Base-by-base conservation (phyloP, 768 basidiomycete species). In the Pisolithus sp. region DNA sequence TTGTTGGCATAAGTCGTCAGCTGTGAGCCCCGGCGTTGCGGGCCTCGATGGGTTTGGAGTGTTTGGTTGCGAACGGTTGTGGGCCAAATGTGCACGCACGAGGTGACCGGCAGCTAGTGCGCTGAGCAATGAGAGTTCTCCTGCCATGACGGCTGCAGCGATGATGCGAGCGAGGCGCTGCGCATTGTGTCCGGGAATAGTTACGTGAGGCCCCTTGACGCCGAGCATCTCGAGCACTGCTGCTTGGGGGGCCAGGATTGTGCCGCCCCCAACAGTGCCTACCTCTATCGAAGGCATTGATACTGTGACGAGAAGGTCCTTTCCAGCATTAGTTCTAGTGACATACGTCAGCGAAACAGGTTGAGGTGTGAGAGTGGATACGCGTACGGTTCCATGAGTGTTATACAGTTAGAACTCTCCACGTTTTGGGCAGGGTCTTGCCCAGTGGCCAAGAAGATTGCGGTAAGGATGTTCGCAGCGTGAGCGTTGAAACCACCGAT, bases 361-460 rank as follows among this genome's bases (percentile, higher is more conserved):
- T 40, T 49, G 26, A 47, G 36, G 10, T 26, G 54, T 21, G 46
- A 48, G 15, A 50, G 12, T 46, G 41, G 40, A 34, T 53, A 42
- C 50, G 58, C 91, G 69, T 67, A 96, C 88, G 93, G 85, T 69
- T 99, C 96, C 95, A 99, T 98, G 46, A 97, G 73, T 1, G 96
- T 99, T 76, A 99, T 95, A 70, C 96, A 99, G 67, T 92, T 94
- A 37, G 93, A 95, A 52, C 91, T 94, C 74, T 95, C 96, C 24
- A 99, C 95, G 67, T 97, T 97, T 76, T 99, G 96, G 7, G 96
- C 96, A 2, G 96, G 96, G 64, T 99, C 96, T 71, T 99, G 96
- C 15, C 96, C 96, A 38, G 93, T 95, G 12, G 96, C 96, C 57
- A 99, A 73, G 74, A 86, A 99, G 52, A 98, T 74, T 4, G 96